A percentile compares a stretch with the other conserved stretches of the same genome.
Evolutionary conservation across 345 rosid genomes (phyloP).

Genomic region (Pistacia integerrima): DNA sequence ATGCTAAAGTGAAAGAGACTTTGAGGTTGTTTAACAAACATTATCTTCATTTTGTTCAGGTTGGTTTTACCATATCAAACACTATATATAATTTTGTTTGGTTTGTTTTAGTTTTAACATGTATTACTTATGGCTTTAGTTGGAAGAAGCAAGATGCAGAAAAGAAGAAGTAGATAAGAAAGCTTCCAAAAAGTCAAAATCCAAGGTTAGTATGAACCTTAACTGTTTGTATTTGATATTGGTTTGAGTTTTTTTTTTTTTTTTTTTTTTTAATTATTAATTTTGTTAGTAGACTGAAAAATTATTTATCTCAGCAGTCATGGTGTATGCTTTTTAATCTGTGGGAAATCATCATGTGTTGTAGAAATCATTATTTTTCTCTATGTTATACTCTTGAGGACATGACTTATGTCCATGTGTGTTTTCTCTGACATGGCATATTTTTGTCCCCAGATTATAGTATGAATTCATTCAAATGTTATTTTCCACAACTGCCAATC

Average conservation of each 20-base stretch:
- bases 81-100: background rate
- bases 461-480: background rate
- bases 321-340: background rate
- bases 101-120: background rate
- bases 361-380: too few relatives aligned
- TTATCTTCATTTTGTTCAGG: slow-evolving; percentile 85
- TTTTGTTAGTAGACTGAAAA: too few relatives aligned
- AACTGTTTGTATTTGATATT: background rate
- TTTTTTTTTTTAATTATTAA: background rate
- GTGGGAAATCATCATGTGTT: background rate
- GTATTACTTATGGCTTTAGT: slow-evolving; percentile 27
- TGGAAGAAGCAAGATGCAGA: slow-evolving; percentile 59
- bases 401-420: too few relatives aligned
- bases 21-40: slow-evolving; percentile 78
- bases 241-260: background rate
- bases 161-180: slow-evolving; percentile 27
- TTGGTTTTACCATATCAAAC: slow-evolving; percentile 13
- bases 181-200: slow-evolving; percentile 29
- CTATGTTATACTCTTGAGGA: too few relatives aligned
- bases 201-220: slow-evolving; percentile 31
- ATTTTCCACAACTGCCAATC: background rate
- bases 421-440: background rate
- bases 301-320: background rate
- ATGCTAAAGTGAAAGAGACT: slow-evolving; percentile 63
- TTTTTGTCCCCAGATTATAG: background rate